phyloP scores from a whole-genome alignment of 257 asterid species.

The Primulina eburnea region DNA sequence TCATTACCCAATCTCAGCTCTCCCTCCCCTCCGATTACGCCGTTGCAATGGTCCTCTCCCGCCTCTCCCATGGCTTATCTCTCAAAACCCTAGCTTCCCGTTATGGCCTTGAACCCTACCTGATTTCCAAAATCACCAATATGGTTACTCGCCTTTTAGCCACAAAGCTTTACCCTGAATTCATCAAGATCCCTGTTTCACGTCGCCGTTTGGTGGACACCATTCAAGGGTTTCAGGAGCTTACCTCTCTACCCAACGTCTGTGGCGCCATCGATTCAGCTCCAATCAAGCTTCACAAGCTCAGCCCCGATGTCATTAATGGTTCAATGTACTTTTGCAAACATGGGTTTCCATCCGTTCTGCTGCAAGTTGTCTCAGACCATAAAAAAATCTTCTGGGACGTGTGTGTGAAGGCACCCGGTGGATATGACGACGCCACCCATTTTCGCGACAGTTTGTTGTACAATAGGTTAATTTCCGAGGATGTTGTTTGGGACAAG shows the following conservation, averaged over 20 bases:
- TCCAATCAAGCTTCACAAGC: conserved; percentile 60
- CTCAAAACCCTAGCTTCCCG: conserved; percentile 85
- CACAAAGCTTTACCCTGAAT: conserved; percentile 93
- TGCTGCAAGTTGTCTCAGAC: conserved; percentile 93
- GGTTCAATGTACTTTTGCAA: conserved; percentile 55
- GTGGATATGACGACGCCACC: conserved; percentile 82
- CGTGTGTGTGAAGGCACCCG: conserved; percentile 95
- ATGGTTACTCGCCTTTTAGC: conserved; percentile 94
- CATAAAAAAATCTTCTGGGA: conserved; percentile 94
- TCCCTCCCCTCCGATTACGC: conserved; percentile 97
- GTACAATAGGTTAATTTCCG: conserved; percentile 68
- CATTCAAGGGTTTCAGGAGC: conserved; percentile 84
- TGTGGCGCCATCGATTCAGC: conserved; percentile 95
- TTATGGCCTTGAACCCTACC: conserved; percentile 87
- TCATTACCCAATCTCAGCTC: conserved; percentile 86
- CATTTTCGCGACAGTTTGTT: conserved; percentile 90
- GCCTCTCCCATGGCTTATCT: conserved; percentile 72
- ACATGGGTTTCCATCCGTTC: conserved; percentile 66
- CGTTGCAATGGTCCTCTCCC: conserved; percentile 95
- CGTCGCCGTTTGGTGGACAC: conserved; percentile 75
- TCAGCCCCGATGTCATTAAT: conserved; percentile 48
- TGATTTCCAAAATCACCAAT: conserved; percentile 88
- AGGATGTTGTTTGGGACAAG: conserved; percentile 86
- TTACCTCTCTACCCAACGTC: conserved; percentile 65
- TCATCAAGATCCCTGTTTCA: conserved; percentile 73